Evolutionary conservation across 2,329 filamentous ascomycete genomes (phyloP).

Genomic region (Exophiala sp.): DNA sequence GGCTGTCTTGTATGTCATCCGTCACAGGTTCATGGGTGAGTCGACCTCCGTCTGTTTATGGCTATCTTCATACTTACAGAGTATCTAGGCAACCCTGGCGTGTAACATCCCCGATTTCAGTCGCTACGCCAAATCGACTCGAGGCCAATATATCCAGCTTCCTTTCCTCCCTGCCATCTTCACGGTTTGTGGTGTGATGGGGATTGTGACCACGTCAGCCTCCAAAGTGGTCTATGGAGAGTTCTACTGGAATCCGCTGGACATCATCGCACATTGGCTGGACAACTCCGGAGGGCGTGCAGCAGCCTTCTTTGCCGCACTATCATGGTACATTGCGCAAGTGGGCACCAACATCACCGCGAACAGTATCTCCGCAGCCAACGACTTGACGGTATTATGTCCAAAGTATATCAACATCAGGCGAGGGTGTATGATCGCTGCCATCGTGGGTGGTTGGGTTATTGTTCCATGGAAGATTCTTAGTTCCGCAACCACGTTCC

Average conservation of each 20-base stretch:
- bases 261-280: conserved; percentile 37
- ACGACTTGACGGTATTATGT: conserved; percentile 49
- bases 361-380: conserved; percentile 50
- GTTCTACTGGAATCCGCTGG: conserved; percentile 43
- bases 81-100: conserved; percentile 34
- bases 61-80: background rate
- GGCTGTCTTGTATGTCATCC: conserved; percentile 25
- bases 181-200: conserved; percentile 47
- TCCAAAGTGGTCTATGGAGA: conserved; percentile 27
- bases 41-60: background rate
- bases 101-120: conserved; percentile 51
- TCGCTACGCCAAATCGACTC: conserved; percentile 35
- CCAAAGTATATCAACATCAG: conserved; percentile 51
- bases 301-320: conserved; percentile 47
- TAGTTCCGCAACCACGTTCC: conserved; percentile 37
- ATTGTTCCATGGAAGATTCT: conserved; percentile 46
- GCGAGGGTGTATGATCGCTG: conserved; percentile 38
- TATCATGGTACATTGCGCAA: conserved; percentile 51
- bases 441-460: conserved; percentile 40
- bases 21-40: conserved; percentile 31
- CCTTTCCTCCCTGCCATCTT: conserved; percentile 46
- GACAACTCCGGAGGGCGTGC: conserved; percentile 32
- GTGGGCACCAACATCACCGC: conserved; percentile 51
- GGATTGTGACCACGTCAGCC: conserved; percentile 55
- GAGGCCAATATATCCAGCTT: conserved; percentile 40